A percentile compares a stretch with the other conserved stretches of the same genome.
phyloP scores from a whole-genome alignment of 768 basidiomycete genomes.

The Ramaria sp. region DNA sequence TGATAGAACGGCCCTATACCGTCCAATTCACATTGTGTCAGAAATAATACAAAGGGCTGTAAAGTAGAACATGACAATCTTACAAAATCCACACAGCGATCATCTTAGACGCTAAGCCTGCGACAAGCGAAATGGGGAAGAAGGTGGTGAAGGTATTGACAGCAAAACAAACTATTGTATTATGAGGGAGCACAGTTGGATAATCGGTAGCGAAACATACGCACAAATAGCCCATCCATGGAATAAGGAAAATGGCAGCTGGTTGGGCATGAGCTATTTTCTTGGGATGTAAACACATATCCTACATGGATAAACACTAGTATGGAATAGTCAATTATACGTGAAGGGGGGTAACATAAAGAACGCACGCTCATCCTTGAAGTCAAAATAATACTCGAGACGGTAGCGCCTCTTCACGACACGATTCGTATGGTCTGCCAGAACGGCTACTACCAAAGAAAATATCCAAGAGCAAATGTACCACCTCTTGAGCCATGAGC shows the following conservation, averaged over 20 bases:
- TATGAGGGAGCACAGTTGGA: not conserved
- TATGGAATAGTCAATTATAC: not conserved
- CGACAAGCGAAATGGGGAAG: not conserved
- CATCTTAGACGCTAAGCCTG: conserved; percentile 3
- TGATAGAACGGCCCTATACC: conserved; percentile 1
- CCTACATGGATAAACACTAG: conserved; percentile 6
- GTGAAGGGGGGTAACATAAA: not conserved
- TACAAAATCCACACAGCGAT: conserved; percentile 12
- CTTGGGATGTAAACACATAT: not conserved
- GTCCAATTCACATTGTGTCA: not conserved
- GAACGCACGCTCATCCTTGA: conserved; percentile 8
- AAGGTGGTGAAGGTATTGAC: conserved; percentile 6
- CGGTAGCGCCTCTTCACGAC: conserved; percentile 8
- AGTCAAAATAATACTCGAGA: conserved; percentile 5
- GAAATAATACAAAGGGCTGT: not conserved
- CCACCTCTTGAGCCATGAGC: conserved; percentile 7
- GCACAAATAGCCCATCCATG: conserved; percentile 11
- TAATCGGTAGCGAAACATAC: not conserved
- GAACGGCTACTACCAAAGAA: conserved; percentile 3
- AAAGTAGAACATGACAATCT: not conserved
- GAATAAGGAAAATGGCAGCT: conserved; percentile 9
- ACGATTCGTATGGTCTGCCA: conserved; percentile 4
- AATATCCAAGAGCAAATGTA: conserved; percentile 7
- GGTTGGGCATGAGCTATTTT: not conserved
- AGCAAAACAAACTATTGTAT: not conserved